phyloP scores from a whole-genome alignment of 768 basidiomycete species.

The Podaxis mareebaensis region DNA sequence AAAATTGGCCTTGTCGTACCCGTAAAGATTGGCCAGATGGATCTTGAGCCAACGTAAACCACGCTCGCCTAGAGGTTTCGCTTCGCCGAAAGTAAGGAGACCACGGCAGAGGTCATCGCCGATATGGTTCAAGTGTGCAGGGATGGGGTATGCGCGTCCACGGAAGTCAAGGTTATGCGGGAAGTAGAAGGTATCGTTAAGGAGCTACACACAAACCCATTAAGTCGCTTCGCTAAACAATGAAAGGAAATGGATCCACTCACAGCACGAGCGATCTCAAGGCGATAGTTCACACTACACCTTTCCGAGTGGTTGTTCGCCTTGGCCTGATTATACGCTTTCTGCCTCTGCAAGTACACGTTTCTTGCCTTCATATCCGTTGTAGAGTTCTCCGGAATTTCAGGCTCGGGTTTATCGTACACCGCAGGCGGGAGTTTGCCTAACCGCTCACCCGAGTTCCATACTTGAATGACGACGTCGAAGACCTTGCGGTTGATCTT shows the following conservation, averaged over 20 bases:
- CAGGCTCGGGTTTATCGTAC: slow-evolving; percentile 66
- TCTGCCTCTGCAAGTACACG: slow-evolving; percentile 56
- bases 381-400: slow-evolving; percentile 42
- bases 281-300: slow-evolving; percentile 93
- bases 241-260: slow-evolving; percentile 28
- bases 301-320: slow-evolving; percentile 88
- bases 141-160: slow-evolving; percentile 95
- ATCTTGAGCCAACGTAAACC: slow-evolving; percentile 96
- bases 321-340: slow-evolving; percentile 54
- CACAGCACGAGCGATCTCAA: slow-evolving; percentile 93
- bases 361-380: slow-evolving; percentile 56
- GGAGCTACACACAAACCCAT: slow-evolving; percentile 52
- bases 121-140: slow-evolving; percentile 93
- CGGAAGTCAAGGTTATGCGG: slow-evolving; percentile 98
- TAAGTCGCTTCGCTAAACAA: neutral
- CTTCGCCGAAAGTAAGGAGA: slow-evolving; percentile 78
- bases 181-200: slow-evolving; percentile 85
- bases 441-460: slow-evolving; percentile 84
- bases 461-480: slow-evolving; percentile 72
- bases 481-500: slow-evolving; percentile 78
- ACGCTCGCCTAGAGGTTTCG: slow-evolving; percentile 75
- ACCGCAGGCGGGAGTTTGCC: slow-evolving; percentile 82
- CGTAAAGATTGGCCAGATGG: slow-evolving; percentile 90
- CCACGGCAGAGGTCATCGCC: slow-evolving; percentile 93
- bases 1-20: slow-evolving; percentile 93